A percentile compares a stretch with the other conserved stretches of the same genome.
Conservation (phyloP, 2,329 filamentous ascomycete species). For the Neopestalotiopsis clavispora region DNA sequence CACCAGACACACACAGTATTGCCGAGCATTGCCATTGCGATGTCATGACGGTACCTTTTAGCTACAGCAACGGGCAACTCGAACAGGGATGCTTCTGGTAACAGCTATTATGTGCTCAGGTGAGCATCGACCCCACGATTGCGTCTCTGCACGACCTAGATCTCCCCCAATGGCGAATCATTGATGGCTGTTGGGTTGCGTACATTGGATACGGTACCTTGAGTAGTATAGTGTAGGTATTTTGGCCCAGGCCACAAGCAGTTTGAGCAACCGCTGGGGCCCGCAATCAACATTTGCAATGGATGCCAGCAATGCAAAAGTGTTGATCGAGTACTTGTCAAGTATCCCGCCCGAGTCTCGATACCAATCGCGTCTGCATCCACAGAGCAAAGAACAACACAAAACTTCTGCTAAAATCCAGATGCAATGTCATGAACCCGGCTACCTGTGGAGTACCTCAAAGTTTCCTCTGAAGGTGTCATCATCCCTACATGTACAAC, state of each 20-base stretch:
- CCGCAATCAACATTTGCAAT: neutral
- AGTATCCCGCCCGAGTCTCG: constrained; percentile 8
- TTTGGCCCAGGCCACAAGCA: neutral
- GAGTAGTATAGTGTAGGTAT: neutral
- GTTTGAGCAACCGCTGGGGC: neutral
- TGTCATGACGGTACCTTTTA: constrained; percentile 20
- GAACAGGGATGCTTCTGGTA: constrained; percentile 19
- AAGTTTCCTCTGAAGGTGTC: constrained; percentile 12
- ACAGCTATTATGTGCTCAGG: constrained; percentile 15
- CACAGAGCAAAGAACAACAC: neutral
- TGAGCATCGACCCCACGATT: constrained; percentile 19
- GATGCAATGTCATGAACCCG: neutral
- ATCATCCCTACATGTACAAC: neutral
- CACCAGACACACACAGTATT: neutral
- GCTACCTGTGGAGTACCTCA: constrained; percentile 11
- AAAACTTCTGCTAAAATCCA: neutral
- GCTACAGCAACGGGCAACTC: constrained; percentile 18
- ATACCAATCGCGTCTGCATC: neutral
- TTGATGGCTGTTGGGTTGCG: too few relatives aligned
- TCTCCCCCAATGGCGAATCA: neutral
- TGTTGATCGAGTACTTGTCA: constrained; percentile 5
- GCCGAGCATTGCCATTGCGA: constrained; percentile 11
- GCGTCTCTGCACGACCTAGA: neutral
- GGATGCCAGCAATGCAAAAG: neutral
- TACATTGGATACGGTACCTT: neutral